Evolutionary conservation across 768 basidiomycete species (phyloP).

Genomic region (Mycena metata): DNA sequence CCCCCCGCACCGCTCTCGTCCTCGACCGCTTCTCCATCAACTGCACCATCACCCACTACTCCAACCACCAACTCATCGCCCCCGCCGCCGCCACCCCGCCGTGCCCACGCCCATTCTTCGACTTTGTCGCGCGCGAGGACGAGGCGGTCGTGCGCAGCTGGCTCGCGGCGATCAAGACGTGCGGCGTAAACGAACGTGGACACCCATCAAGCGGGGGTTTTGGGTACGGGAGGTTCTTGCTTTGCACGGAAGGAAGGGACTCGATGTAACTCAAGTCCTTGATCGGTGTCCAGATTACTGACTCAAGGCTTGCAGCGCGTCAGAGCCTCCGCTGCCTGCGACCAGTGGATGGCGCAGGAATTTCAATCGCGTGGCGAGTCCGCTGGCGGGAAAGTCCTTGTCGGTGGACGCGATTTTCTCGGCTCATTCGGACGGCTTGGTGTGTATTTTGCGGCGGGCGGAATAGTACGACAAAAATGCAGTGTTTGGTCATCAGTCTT

Average conservation of each 20-base stretch:
- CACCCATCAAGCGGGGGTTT: conserved; percentile 89
- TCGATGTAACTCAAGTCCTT: conserved; percentile 59
- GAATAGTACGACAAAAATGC: conserved; percentile 7
- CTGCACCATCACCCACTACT: conserved; percentile 78
- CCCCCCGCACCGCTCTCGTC: conserved; percentile 83
- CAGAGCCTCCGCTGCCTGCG: not conserved
- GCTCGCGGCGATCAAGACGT: conserved; percentile 84
- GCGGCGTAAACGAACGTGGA: conserved; percentile 88
- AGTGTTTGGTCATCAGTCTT: no score
- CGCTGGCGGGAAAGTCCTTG: conserved; percentile 42
- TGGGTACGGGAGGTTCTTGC: conserved; percentile 79
- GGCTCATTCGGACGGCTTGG: conserved; percentile 86
- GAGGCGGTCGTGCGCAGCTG: conserved; percentile 77
- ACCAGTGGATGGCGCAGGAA: conserved; percentile 3
- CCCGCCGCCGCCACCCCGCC: conserved; percentile 67
- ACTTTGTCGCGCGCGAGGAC: conserved; percentile 76
- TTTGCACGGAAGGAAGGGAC: conserved; percentile 72
- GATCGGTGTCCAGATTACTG: not conserved
- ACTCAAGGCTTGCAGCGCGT: not conserved
- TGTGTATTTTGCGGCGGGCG: conserved; percentile 79
- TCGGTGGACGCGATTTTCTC: conserved; percentile 87
- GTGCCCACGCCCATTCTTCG: conserved; percentile 71
- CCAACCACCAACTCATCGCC: conserved; percentile 77
- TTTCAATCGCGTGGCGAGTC: not conserved
- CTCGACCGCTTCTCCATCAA: conserved; percentile 80